Evolutionary conservation across 2,329 filamentous ascomycete species (phyloP).

Genomic region (Phyllachora maydis): DNA sequence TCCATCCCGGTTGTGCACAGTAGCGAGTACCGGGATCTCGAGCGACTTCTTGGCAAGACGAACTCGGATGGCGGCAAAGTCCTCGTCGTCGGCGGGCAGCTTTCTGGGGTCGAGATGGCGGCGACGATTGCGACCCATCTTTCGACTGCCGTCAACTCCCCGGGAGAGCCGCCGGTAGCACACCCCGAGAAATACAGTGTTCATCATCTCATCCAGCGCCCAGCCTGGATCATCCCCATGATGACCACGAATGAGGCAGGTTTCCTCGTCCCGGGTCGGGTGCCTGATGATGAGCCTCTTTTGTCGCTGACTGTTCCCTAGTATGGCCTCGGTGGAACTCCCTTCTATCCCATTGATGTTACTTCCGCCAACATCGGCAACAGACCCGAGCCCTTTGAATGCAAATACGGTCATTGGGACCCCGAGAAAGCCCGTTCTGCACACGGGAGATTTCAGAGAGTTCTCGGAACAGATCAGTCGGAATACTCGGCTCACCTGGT

Average conservation of each 20-base stretch:
- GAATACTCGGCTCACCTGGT: constrained; percentile 21
- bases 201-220: constrained; percentile 47
- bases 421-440: constrained; percentile 30
- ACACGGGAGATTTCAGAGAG: constrained; percentile 26
- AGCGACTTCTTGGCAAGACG: constrained; percentile 20
- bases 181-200: constrained; percentile 31
- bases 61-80: constrained; percentile 32
- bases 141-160: constrained; percentile 38
- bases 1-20: constrained; percentile 47
- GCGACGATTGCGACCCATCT: constrained; percentile 51
- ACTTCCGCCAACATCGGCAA: constrained; percentile 48
- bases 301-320: constrained; percentile 6
- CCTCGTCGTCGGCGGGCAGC: constrained; percentile 58
- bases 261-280: too few relatives aligned
- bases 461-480: constrained; percentile 32
- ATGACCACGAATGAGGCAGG: constrained; percentile 28
- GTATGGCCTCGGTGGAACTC: constrained; percentile 25
- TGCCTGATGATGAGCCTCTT: constrained; percentile 9
- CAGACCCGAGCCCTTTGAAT: constrained; percentile 34
- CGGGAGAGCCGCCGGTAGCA: constrained; percentile 18
- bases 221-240: constrained; percentile 51
- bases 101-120: constrained; percentile 64
- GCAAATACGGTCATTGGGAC: constrained; percentile 43
- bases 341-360: constrained; percentile 55
- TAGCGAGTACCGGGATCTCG: constrained; percentile 38